Percentiles rank a stretch among this genome's conserved stretches.
Conservation (phyloP, 176 grass and related monocot genomes). For the Thinopyrum elongatum region DNA sequence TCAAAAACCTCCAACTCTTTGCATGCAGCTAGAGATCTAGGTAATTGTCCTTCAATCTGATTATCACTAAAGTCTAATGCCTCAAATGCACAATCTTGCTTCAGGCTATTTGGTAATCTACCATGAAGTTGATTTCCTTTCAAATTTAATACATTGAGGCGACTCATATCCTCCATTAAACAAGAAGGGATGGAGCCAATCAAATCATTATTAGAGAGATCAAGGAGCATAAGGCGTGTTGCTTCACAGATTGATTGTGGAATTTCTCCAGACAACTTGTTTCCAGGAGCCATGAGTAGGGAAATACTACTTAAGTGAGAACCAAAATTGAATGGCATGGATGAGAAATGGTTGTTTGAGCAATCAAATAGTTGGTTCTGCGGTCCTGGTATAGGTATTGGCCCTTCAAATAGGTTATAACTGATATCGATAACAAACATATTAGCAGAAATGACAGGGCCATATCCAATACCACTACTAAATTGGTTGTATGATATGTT, state of each 20-base stretch:
- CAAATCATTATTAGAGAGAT: conserved; percentile 39
- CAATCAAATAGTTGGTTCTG: background rate
- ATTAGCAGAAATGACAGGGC: background rate
- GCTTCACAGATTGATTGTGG: conserved; percentile 29
- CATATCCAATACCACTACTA: conserved; percentile 17
- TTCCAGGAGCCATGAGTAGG: background rate
- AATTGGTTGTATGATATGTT: conserved; percentile 64
- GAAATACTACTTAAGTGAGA: background rate
- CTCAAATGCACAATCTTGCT: background rate
- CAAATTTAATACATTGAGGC: conserved; percentile 4
- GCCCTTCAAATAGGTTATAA: conserved; percentile 28
- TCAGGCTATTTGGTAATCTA: background rate
- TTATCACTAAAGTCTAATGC: conserved; percentile 36
- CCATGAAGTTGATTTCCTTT: conserved; percentile 23
- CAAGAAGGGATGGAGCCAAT: conserved; percentile 30
- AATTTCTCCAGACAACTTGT: conserved; percentile 35
- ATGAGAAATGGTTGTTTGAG: conserved; percentile 39
- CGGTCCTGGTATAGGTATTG: conserved; percentile 9
- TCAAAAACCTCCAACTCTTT: conserved; percentile 21
- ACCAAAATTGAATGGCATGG: conserved; percentile 28
- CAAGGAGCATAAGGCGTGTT: background rate
- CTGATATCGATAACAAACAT: background rate
- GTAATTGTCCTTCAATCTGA: conserved; percentile 25
- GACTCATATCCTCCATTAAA: conserved; percentile 10
- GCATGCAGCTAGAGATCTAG: conserved; percentile 35